These are phyloP conservation scores for Yamadazyma atlantica DNA, from an alignment of 1,139 yeast genomes.

Conservation along the genomic window DNA sequence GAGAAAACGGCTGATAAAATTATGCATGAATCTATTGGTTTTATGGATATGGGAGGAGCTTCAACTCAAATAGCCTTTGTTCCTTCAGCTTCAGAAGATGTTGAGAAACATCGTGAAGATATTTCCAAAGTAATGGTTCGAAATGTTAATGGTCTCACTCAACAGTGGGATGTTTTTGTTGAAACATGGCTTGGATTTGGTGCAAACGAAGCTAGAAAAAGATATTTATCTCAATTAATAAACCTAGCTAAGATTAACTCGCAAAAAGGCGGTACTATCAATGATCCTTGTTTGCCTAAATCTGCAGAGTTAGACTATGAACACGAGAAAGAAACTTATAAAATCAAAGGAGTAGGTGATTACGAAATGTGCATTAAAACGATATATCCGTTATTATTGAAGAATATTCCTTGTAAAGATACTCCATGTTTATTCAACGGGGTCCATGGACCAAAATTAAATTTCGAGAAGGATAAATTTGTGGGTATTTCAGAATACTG, in stretches of 20 bases:
- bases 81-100: conserved; percentile 55
- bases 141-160: conserved; percentile 59
- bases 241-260: conserved; percentile 19
- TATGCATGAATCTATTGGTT: conserved; percentile 61
- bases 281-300: conserved; percentile 72
- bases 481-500: conserved; percentile 82
- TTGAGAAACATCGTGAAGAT: conserved; percentile 60
- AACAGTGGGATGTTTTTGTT: conserved; percentile 71
- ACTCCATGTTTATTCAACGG: conserved; percentile 80
- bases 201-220: conserved; percentile 71
- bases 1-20: conserved; percentile 13
- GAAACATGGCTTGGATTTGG: conserved; percentile 87
- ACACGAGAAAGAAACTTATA: conserved; percentile 45
- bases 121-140: conserved; percentile 56
- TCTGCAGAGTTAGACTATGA: conserved; percentile 48
- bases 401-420: conserved; percentile 70
- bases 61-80: conserved; percentile 81
- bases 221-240: conserved; percentile 58
- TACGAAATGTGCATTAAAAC: conserved; percentile 65
- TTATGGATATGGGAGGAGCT: conserved; percentile 93
- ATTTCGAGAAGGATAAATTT: conserved; percentile 68
- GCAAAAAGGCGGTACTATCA: conserved; percentile 26
- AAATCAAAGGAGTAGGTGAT: conserved; percentile 63
- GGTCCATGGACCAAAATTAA: conserved; percentile 72
- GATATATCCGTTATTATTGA: conserved; percentile 68